Conservation (phyloP, 768 basidiomycete genomes). For the Fomitopsis pulvina region DNA sequence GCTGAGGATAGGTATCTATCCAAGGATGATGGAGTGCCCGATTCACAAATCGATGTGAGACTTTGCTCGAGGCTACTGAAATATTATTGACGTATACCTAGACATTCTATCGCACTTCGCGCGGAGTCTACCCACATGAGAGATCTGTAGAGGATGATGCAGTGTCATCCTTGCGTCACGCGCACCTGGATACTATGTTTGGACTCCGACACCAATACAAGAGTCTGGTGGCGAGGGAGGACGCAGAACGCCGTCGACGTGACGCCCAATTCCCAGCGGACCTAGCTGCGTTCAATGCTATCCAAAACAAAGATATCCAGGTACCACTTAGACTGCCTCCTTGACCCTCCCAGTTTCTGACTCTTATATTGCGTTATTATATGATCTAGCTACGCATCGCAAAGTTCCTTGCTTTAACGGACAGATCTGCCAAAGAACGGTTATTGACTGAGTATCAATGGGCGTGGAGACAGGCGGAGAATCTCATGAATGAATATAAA, state of each 20-base stretch:
- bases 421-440: slow-evolving; percentile 32
- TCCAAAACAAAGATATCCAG: slow-evolving; percentile 31
- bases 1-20: slow-evolving; percentile 12
- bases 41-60: neutral
- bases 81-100: neutral
- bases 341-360: neutral
- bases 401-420: slow-evolving; percentile 30
- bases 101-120: neutral
- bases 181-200: slow-evolving; percentile 21
- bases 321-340: neutral
- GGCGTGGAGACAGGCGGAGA: slow-evolving; percentile 42
- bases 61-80: neutral
- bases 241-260: slow-evolving; percentile 16
- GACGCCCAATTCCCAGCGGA: slow-evolving; percentile 29
- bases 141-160: slow-evolving; percentile 8
- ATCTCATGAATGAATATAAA: slow-evolving; percentile 34
- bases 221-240: slow-evolving; percentile 15
- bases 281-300: slow-evolving; percentile 22
- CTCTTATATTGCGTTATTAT: neutral
- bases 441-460: slow-evolving; percentile 45
- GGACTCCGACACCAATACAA: slow-evolving; percentile 14
- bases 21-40: slow-evolving; percentile 6
- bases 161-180: slow-evolving; percentile 21
- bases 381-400: slow-evolving; percentile 39
- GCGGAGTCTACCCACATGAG: neutral